Percentiles rank a stretch among this genome's conserved stretches.
Evolutionary conservation across 2,329 filamentous ascomycete species (phyloP).

Genomic region (Claviceps africana): DNA sequence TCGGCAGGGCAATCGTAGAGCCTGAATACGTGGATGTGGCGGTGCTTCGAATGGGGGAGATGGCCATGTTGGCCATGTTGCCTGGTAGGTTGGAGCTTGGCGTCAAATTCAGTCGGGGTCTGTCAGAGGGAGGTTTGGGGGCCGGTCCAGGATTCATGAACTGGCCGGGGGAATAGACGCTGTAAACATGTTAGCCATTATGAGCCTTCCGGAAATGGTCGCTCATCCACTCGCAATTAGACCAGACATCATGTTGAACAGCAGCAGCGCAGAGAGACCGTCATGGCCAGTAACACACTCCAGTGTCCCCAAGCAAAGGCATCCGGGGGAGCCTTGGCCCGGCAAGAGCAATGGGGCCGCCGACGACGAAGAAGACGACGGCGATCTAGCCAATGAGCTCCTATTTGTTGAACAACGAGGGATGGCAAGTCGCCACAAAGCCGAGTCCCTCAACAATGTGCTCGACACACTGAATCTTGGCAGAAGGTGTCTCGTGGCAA

Average conservation of each 20-base stretch:
- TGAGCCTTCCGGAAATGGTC: neutral
- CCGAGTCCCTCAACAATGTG: neutral
- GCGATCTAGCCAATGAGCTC: neutral
- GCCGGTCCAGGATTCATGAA: slow-evolving; percentile 98
- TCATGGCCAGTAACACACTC: neutral
- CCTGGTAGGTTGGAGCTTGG: slow-evolving; percentile 61
- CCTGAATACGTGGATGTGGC: slow-evolving; percentile 54
- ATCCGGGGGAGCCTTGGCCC: neutral
- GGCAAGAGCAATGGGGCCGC: neutral
- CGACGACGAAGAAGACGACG: neutral
- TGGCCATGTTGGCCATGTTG: slow-evolving; percentile 65
- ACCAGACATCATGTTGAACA: neutral
- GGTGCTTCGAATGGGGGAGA: slow-evolving; percentile 55
- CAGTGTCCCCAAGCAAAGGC: neutral
- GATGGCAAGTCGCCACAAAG: neutral
- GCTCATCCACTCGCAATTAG: neutral
- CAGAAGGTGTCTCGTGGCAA: neutral
- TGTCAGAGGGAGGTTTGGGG: slow-evolving; percentile 73
- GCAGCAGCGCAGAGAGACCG: neutral
- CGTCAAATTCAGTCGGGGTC: slow-evolving; percentile 67
- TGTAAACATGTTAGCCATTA: slow-evolving; percentile 17
- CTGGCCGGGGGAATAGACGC: slow-evolving; percentile 45
- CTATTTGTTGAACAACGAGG: neutral
- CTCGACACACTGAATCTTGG: neutral
- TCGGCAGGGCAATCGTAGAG: slow-evolving; percentile 59